Conservation (phyloP, 2,329 filamentous ascomycete species). For the Corynespora cassiicola region DNA sequence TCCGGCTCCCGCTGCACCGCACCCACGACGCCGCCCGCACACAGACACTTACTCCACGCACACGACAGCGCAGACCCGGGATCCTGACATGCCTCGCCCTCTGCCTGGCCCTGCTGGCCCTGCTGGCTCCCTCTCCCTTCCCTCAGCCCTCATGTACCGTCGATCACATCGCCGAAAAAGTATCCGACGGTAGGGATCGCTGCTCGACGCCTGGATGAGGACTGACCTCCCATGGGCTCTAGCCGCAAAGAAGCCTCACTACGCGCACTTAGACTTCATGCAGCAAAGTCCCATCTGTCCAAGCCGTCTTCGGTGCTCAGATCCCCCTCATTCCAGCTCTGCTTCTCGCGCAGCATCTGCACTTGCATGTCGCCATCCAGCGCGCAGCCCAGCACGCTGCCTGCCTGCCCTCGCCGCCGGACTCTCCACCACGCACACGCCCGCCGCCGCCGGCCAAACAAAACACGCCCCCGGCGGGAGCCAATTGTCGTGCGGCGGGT, state of each 20-base stretch:
- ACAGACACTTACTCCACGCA: too few relatives aligned
- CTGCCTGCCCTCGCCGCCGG: neutral
- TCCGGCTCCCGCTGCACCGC: slow-evolving; percentile 4
- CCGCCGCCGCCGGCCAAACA: slow-evolving; percentile 16
- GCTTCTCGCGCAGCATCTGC: too few relatives aligned
- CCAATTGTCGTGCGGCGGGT: slow-evolving; percentile 21
- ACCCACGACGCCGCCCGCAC: neutral
- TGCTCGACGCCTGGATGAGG: slow-evolving; percentile 13
- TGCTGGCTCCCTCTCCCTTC: neutral
- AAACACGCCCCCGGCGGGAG: slow-evolving; percentile 12
- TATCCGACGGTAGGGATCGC: slow-evolving; percentile 16
- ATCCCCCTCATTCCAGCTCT: too few relatives aligned
- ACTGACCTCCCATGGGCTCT: neutral
- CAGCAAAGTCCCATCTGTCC: neutral
- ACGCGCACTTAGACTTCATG: too few relatives aligned
- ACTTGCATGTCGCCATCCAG: too few relatives aligned
- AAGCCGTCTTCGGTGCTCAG: slow-evolving; percentile 2
- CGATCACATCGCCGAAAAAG: slow-evolving; percentile 22
- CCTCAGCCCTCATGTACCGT: slow-evolving; percentile 18
- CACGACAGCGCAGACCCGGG: slow-evolving; percentile 2
- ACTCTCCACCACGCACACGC: neutral
- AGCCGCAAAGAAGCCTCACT: slow-evolving; percentile 2
- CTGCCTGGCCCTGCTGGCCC: too few relatives aligned
- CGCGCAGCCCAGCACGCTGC: neutral
- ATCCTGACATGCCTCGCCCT: too few relatives aligned